Conservation (phyloP, 2,329 filamentous ascomycete species). For the Cytospora schulzeri region DNA sequence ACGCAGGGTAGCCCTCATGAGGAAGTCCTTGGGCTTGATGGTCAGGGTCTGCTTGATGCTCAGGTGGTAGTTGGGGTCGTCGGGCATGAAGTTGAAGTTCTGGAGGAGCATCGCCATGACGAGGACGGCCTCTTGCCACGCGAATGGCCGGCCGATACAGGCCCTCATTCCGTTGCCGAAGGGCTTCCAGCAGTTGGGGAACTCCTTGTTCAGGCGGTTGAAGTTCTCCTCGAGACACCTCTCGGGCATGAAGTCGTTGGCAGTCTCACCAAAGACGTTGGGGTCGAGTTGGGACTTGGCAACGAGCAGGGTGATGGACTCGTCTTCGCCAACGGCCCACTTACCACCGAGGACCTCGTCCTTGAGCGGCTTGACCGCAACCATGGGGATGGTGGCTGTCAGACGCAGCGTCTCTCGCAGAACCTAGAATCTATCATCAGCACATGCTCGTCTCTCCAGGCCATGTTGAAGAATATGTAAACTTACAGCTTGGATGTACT, state of each 20-base stretch:
- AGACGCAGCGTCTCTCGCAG: conserved; percentile 69
- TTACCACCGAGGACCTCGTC: conserved; percentile 61
- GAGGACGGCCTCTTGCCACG: conserved; percentile 72
- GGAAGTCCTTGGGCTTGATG: conserved; percentile 65
- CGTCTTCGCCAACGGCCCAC: conserved; percentile 58
- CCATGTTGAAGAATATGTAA: background rate
- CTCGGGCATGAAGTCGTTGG: conserved; percentile 68
- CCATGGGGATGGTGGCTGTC: conserved; percentile 60
- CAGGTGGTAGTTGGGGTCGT: conserved; percentile 62
- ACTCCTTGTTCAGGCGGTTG: conserved; percentile 60
- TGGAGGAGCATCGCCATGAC: conserved; percentile 66
- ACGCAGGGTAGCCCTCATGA: conserved; percentile 60
- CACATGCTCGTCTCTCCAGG: background rate
- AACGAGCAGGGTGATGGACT: conserved; percentile 53
- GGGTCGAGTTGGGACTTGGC: conserved; percentile 63
- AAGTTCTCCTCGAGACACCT: conserved; percentile 73
- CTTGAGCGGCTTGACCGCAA: conserved; percentile 55
- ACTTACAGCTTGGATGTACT: conserved; percentile 62
- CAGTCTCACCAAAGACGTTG: conserved; percentile 65
- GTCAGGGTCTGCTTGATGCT: conserved; percentile 59
- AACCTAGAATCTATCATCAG: conserved; percentile 38
- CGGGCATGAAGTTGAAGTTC: conserved; percentile 68
- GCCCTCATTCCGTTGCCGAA: conserved; percentile 62
- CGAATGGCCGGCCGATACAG: conserved; percentile 74
- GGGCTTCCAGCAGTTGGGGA: conserved; percentile 67